Evolutionary conservation across 345 rosid species (phyloP), one percentile per base, ranked within the genome.

Genomic region (Aethionema arabicum): DNA sequence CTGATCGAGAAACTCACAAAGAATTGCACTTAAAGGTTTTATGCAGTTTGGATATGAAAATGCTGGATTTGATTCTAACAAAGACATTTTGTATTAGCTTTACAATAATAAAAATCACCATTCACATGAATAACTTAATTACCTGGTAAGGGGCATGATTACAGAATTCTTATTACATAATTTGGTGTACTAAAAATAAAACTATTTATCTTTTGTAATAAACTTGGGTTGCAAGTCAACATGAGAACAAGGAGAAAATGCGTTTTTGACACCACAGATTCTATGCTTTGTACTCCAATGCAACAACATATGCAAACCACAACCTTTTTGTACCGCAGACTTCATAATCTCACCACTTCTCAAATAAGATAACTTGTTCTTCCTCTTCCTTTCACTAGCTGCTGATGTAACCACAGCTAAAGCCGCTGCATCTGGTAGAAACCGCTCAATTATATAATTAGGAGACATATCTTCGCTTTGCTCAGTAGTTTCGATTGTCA

Each of bases 281-380:
- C 72, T 82, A 64, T 80, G 92, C 74, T 79, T 88, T 67, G 77
- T 73, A 11, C 88, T 77, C 96, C 96, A 86, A 52, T 88, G 84
- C 50, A 86, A 70, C 51, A 88, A 50, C 41, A 68, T 63, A 63
- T 88, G 82, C 30, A 91, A 77, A 29, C 98, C 96, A 62, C 96
- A 85, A 14, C 82, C 83, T 40, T 75, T 83, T 12, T 70, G 75
- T 2, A 54, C 59, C 12, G 59, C 61, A 40, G 44, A 40, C 10
- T 12, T 11, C 31, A 11, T 45, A 1, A 56, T 32, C 58, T 50
- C 74, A 52, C 72, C 54, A 69, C 42, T 69, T 52, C 67, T 75
- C 39, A 63, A 59, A 10, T 75, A 66, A 49, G 52, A 65, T 46
- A 59, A 64, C 32, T 30, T 61, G 37, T 66, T 78, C 63, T 63